Evolutionary conservation across 176 grass and related monocot species (phyloP).

Genomic region (Paspalum notatum): DNA sequence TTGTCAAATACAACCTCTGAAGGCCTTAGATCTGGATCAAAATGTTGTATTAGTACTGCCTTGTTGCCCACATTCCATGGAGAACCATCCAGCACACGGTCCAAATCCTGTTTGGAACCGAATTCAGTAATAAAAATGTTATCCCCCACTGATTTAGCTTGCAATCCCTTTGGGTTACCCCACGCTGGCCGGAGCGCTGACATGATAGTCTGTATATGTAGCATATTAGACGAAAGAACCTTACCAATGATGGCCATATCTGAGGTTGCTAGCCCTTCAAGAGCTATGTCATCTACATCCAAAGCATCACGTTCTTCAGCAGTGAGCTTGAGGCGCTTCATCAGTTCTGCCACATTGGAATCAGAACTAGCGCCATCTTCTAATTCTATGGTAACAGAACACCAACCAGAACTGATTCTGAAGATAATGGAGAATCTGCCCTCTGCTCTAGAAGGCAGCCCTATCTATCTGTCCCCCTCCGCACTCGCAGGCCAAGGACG

Average conservation of each 20-base stretch:
- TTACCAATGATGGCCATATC: background rate
- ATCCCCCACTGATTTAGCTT: background rate
- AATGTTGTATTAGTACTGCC: background rate
- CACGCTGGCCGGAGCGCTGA: background rate
- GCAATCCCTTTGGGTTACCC: too few species aligned
- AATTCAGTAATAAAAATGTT: background rate
- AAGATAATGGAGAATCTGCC: too few species aligned
- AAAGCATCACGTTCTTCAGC: background rate
- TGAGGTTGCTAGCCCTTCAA: background rate
- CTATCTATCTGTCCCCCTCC: too few species aligned
- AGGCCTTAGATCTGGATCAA: background rate
- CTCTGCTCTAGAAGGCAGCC: too few species aligned
- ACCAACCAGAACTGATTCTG: too few species aligned
- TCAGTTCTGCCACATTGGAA: background rate
- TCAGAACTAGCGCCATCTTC: background rate
- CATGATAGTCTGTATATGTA: background rate
- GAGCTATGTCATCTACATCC: background rate
- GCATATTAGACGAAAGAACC: background rate
- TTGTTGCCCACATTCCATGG: background rate
- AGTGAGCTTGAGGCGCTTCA: background rate
- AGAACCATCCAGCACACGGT: background rate
- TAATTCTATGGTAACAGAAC: too few species aligned
- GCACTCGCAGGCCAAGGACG: background rate
- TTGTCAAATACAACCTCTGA: background rate
- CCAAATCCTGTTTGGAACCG: background rate